phyloP scores from a whole-genome alignment of 1,139 yeast genomes.

The Candida albicans region DNA sequence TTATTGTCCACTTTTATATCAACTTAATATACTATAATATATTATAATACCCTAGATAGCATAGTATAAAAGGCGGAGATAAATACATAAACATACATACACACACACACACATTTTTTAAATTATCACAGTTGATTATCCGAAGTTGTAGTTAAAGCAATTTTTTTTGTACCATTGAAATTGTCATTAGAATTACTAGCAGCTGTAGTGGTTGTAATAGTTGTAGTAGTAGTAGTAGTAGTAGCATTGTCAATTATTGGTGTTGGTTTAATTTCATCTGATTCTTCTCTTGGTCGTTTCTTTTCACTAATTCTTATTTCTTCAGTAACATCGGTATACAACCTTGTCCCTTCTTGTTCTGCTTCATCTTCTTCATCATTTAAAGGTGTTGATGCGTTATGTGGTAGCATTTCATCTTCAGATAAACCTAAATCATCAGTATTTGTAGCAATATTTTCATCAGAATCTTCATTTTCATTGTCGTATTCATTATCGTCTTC shows the following conservation, averaged over 20 bases:
- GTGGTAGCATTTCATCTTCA: slow-evolving; percentile 25
- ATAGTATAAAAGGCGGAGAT: too few relatives aligned
- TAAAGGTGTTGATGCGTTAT: slow-evolving; percentile 31
- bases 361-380: slow-evolving; percentile 19
- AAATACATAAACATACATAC: too few relatives aligned
- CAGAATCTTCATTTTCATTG: slow-evolving; percentile 1
- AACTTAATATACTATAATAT: too few relatives aligned
- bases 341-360: slow-evolving; percentile 15
- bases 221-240: slow-evolving; percentile 5
- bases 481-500: slow-evolving; percentile 25
- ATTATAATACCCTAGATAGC: too few relatives aligned
- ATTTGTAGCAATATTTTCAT: slow-evolving; percentile 7
- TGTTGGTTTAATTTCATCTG: slow-evolving; percentile 5
- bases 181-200: slow-evolving; percentile 3
- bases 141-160: slow-evolving; percentile 2
- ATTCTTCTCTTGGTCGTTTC: slow-evolving; percentile 20
- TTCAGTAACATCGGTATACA: slow-evolving; percentile 2
- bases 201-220: not conserved
- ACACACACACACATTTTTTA: too few relatives aligned
- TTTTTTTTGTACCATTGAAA: slow-evolving; percentile 3
- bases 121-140: slow-evolving; percentile 6
- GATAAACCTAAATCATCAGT: slow-evolving; percentile 26
- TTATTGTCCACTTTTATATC: too few relatives aligned
- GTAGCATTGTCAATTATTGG: slow-evolving; percentile 10
- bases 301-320: slow-evolving; percentile 14